Percentiles rank a stretch among this genome's conserved stretches.
phyloP scores from a whole-genome alignment of 805 yeast species.

The Candida easanensis region DNA sequence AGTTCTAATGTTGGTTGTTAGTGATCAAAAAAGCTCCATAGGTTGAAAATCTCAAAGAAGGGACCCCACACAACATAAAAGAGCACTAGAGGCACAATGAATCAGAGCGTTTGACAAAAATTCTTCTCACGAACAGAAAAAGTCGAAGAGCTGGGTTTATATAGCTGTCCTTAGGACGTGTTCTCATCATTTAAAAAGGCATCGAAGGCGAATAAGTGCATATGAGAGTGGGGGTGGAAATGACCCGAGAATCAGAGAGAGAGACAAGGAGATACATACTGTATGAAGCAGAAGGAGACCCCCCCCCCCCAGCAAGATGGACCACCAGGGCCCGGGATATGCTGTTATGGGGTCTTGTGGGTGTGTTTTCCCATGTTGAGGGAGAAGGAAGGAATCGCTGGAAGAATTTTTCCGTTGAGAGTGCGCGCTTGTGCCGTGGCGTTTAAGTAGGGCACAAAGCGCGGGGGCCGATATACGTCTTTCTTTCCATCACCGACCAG shows the following conservation, averaged over 20 bases:
- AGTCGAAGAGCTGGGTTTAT: slow-evolving; percentile 33
- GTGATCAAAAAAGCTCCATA: too few species aligned
- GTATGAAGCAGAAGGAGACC: too few species aligned
- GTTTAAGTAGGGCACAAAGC: background rate
- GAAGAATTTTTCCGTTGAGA: too few species aligned
- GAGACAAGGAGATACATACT: background rate
- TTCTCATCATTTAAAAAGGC: slow-evolving; percentile 20
- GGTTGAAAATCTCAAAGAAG: too few species aligned
- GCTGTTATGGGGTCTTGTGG: too few species aligned
- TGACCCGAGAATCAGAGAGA: background rate
- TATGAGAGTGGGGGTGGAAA: background rate
- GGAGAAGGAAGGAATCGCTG: too few species aligned
- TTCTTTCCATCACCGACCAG: background rate
- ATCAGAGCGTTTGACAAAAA: slow-evolving; percentile 28
- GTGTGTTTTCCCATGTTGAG: too few species aligned
- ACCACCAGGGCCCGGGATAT: too few species aligned
- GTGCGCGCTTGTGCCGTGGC: too few species aligned
- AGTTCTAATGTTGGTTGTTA: background rate
- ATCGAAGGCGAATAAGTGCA: background rate
- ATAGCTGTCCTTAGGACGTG: slow-evolving; percentile 21
- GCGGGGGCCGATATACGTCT: background rate
- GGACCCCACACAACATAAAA: too few species aligned
- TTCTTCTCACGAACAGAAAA: slow-evolving; percentile 29
- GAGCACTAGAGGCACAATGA: too few species aligned
- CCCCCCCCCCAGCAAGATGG: too few species aligned